Conservation (phyloP, 441 rosid genomes). For the Brassica balearica region DNA sequence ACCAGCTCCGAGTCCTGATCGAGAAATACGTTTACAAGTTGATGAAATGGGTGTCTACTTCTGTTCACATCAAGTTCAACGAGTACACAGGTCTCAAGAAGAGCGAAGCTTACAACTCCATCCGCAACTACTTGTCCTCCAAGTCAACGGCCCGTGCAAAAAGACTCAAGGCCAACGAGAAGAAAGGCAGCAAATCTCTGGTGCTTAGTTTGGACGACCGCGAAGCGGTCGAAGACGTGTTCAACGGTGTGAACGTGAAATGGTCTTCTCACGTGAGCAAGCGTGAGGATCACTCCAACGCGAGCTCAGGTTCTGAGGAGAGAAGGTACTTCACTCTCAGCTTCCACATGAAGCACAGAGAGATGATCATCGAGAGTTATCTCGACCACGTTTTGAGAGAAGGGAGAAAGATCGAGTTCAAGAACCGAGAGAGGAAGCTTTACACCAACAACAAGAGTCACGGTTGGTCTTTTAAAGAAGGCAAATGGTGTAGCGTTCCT, state of each 20-base stretch:
- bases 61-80: conserved; percentile 62
- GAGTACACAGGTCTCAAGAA: conserved; percentile 62
- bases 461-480: conserved; percentile 42
- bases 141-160: conserved; percentile 44
- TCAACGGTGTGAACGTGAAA: conserved; percentile 52
- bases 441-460: conserved; percentile 44
- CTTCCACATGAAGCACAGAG: conserved; percentile 53
- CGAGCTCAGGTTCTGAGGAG: conserved; percentile 35
- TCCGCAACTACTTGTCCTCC: conserved; percentile 61
- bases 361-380: conserved; percentile 49
- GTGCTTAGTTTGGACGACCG: conserved; percentile 64
- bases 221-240: conserved; percentile 59
- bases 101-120: conserved; percentile 59
- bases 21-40: conserved; percentile 25
- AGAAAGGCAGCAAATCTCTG: conserved; percentile 54
- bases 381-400: conserved; percentile 48
- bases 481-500: conserved; percentile 73
- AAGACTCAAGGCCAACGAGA: conserved; percentile 55
- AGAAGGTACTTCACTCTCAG: conserved; percentile 55
- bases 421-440: conserved; percentile 54
- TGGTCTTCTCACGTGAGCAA: conserved; percentile 52
- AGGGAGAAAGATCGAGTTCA: conserved; percentile 42
- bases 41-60: conserved; percentile 46
- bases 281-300: conserved; percentile 19
- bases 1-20: not conserved